Percentiles rank a stretch among this genome's conserved stretches.
Evolutionary conservation across 108 stramenopile species (phyloP).

Genomic region (Fistulifera pelliculosa): DNA sequence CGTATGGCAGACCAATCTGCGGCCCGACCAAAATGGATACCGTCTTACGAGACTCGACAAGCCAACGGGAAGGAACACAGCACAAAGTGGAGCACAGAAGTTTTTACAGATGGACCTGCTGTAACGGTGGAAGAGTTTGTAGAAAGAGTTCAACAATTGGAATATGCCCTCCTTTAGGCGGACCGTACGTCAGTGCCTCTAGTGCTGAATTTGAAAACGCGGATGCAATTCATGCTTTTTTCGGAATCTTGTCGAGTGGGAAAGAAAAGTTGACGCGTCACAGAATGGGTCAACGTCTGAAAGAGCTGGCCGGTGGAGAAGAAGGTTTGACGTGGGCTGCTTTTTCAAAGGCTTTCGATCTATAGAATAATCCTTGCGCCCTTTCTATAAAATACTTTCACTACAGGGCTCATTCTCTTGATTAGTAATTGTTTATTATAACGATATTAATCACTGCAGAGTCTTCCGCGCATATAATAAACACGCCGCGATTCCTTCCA

Average conservation of each 20-base stretch:
- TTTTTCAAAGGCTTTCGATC: constrained; percentile 20
- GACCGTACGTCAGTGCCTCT: constrained; percentile 54
- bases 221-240: constrained; percentile 31
- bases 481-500: no score
- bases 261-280: constrained; percentile 54
- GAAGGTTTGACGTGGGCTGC: constrained; percentile 61
- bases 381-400: neutral
- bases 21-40: constrained; percentile 78
- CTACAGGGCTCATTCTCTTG: neutral
- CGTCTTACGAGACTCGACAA: constrained; percentile 52
- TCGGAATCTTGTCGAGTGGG: constrained; percentile 55
- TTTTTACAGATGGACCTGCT: constrained; percentile 48
- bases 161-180: constrained; percentile 67
- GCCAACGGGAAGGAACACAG: constrained; percentile 61
- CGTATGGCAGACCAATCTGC: constrained; percentile 75
- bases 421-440: no score
- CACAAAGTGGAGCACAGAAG: constrained; percentile 58
- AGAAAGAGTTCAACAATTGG: constrained; percentile 28
- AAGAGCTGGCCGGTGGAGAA: constrained; percentile 52
- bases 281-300: constrained; percentile 55
- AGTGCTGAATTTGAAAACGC: constrained; percentile 50
- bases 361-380: neutral
- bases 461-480: no score
- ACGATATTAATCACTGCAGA: no score
- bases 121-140: constrained; percentile 66